Conservation (phyloP, 2,329 filamentous ascomycete genomes). For the Cordyceps fumosorosea region DNA sequence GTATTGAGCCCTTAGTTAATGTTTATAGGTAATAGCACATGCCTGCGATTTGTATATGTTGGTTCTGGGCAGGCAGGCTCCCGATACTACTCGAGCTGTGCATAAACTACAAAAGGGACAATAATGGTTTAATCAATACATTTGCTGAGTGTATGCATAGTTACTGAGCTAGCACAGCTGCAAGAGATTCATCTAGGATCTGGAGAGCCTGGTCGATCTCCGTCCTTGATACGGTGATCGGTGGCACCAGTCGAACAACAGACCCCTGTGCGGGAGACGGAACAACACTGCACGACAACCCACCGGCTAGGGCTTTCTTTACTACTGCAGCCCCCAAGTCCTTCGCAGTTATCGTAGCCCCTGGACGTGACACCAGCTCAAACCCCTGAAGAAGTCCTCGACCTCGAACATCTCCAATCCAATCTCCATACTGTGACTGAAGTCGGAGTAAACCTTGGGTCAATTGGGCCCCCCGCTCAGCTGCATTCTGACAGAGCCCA, state of each 20-base stretch:
- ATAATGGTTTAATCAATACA: too few species aligned
- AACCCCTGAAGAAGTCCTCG: conserved; percentile 43
- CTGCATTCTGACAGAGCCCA: conserved; percentile 33
- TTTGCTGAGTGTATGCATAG: not conserved
- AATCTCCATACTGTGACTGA: conserved; percentile 41
- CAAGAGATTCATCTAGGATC: not conserved
- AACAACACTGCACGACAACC: not conserved
- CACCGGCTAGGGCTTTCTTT: not conserved
- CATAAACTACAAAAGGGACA: too few species aligned
- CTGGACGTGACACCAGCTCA: conserved; percentile 37
- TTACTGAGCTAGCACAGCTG: not conserved
- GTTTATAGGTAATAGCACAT: too few species aligned
- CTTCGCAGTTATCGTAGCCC: not conserved
- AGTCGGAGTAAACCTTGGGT: conserved; percentile 36
- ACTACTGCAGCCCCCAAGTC: not conserved
- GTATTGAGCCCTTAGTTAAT: too few species aligned
- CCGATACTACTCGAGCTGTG: too few species aligned
- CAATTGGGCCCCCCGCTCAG: conserved; percentile 35
- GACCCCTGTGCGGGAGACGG: not conserved
- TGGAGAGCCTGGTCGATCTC: not conserved
- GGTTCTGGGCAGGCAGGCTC: too few species aligned
- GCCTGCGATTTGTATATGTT: too few species aligned
- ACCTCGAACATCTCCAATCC: conserved; percentile 45
- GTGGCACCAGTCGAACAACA: not conserved
- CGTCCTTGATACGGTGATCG: not conserved